Base-by-base conservation (phyloP, 495 filamentous ascomycete genomes). In the Tuber melanosporum region DNA sequence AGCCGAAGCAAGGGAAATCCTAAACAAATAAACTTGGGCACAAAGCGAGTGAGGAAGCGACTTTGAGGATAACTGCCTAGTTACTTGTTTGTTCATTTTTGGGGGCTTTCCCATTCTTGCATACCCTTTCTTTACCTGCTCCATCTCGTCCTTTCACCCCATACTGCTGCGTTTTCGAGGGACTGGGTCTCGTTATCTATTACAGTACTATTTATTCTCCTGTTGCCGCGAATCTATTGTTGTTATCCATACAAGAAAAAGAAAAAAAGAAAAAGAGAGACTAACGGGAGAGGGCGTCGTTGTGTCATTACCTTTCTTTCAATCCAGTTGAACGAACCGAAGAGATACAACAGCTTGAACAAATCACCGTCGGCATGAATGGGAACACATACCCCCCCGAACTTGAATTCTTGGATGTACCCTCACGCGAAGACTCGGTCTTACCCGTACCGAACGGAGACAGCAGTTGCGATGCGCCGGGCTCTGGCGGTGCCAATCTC, bases 301-400 rank as follows among this genome's bases (percentile, higher is more conserved):
- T 26, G 57, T 66, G 57, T 36, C 26, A 66, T 66, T 36, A 32
- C 57, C 57, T 66, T 66, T 66, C 57, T 17, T 17, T 66, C 57
- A 66, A 66, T 19, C 79, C 78, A 80, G 78, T 80, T 77, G 78
- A 80, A 66, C 79, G 78, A 80, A 73, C 78, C 69, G 78, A 80
- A 80, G 77, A 80, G 79, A 80, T 80, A 72, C 79, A 76, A 49
- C 78, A 80, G 36, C 78, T 80, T 80, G 78, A 80, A 76, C 78
- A 80, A 69, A 77, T 80, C 74, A 80, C 78, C n/a, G 75, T 78
- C 73, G 73, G 77, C 45, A 80, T 80, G 78, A 80, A 80, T 74
- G 78, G 78, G 71, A 80, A 80, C 77, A 76, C 78, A 44, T 74
- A 77, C 71, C 57, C 77, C 46, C 62, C 73, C 71, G 78, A 80